Evolutionary conservation across 2,329 filamentous ascomycete genomes (phyloP).

Genomic region (Colletotrichum siamense): DNA sequence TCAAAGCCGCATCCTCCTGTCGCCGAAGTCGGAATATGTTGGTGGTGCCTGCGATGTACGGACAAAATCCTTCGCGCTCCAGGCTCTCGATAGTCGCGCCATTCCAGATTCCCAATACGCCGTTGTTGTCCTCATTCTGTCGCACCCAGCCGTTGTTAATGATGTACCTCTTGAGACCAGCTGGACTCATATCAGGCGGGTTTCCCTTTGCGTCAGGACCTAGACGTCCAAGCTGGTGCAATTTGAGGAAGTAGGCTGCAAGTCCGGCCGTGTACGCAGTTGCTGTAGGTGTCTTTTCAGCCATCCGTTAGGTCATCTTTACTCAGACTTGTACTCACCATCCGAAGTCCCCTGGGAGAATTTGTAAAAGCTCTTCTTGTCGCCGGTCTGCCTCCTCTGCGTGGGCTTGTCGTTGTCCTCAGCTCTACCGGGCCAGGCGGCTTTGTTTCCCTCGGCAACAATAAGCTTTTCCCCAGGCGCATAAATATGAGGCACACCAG

Average conservation of each 20-base stretch:
- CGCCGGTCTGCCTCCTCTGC: background rate
- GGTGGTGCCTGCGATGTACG: background rate
- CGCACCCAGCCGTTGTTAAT: background rate
- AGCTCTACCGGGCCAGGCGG: too few relatives aligned
- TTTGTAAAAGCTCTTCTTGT: background rate
- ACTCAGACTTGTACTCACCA: background rate
- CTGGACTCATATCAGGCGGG: background rate
- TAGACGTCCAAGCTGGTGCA: background rate
- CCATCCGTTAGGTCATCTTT: fast-evolving
- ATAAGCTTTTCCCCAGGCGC: too few relatives aligned
- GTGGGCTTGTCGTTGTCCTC: too few relatives aligned
- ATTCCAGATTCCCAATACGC: background rate
- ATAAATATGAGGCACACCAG: too few relatives aligned
- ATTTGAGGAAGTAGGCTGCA: background rate
- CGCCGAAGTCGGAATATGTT: background rate
- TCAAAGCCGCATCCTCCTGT: background rate
- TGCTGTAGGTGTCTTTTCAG: background rate
- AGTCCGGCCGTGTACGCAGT: background rate
- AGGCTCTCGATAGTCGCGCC: background rate
- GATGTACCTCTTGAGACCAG: background rate
- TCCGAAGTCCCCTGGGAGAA: background rate
- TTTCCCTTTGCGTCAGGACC: background rate
- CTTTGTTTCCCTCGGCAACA: too few relatives aligned
- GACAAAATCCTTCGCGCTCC: background rate
- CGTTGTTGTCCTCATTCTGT: background rate